phyloP scores from a whole-genome alignment of 345 rosid species.

The Arabidopsis suecica region DNA sequence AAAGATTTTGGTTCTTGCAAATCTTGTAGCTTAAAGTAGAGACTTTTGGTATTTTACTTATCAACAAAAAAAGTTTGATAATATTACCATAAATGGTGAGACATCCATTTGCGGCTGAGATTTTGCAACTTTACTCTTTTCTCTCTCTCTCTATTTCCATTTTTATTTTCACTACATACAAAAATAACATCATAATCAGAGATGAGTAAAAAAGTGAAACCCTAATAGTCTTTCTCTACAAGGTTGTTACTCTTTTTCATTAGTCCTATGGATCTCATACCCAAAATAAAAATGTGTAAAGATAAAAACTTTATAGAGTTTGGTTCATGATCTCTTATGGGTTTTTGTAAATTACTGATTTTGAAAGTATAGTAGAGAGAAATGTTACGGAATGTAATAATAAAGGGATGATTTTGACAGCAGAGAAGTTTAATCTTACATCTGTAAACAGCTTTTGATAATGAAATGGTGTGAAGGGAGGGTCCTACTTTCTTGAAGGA shows the following conservation, averaged over 20 bases:
- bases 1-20: slow-evolving; percentile 25
- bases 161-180: slow-evolving; percentile 7
- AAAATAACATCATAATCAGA: slow-evolving; percentile 15
- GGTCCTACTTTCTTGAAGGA: slow-evolving; percentile 42
- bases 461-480: slow-evolving; percentile 14
- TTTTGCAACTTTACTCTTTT: slow-evolving; percentile 7
- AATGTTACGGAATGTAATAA: slow-evolving; percentile 17
- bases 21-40: slow-evolving; percentile 4
- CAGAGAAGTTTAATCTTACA: slow-evolving; percentile 9
- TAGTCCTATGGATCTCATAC: slow-evolving; percentile 19
- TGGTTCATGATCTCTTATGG: slow-evolving; percentile 14
- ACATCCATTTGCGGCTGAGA: slow-evolving; percentile 23
- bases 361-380: background rate
- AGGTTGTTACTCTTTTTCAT: background rate
- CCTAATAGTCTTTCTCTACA: slow-evolving; percentile 2
- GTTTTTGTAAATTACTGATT: background rate
- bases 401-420: slow-evolving; percentile 33
- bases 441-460: slow-evolving; percentile 35
- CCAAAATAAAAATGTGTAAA: background rate
- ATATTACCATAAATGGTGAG: slow-evolving; percentile 28
- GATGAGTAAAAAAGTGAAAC: slow-evolving; percentile 14
- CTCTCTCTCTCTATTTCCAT: background rate
- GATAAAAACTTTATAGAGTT: background rate
- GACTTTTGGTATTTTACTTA: background rate
- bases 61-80: background rate